Evolutionary conservation across 2,329 filamentous ascomycete species (phyloP), one percentile per base, ranked within the genome.

Genomic region (Emmonsiellopsis sp.): DNA sequence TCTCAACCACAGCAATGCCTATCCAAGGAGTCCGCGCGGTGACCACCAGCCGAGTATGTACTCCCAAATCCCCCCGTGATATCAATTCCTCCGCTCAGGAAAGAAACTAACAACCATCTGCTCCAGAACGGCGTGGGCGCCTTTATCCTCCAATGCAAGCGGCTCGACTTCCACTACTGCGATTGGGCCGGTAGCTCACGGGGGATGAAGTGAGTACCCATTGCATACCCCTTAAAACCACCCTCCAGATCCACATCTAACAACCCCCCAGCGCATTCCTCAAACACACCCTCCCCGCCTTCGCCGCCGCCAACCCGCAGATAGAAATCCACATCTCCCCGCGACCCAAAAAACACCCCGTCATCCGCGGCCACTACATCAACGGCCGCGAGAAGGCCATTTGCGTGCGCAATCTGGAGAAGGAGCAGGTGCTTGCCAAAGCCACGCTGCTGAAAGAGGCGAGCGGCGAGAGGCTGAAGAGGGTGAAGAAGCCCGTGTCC

Each of bases 121-220:
- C 53, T 52, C 5, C 64, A 97, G 91, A 97, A 98, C 77, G 93
- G 93, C 79, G 80, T 97, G 62, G 92, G 92, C 65, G 88, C 91
- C 69, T 97, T 97, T 77, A 88, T 98, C 72, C 82, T 96, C 55
- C 92, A 95, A 77, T 98, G 93, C 83, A 95, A 89, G 78, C 87
- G 86, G 68, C 78, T 98, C 70, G 88, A 95, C 71, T 88, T 98
- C 67, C 88, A 95, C 76, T 98, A 95, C 77, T 97, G 93, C 77
- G 90, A 97, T 79, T 91, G 87, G 82, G 88, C 87, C 54, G 93
- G 91, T 58, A 95, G 88, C 71, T 97, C 92, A 39, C 83, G 77
- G 65, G 93, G 93, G 67, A 96, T 97, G 90, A 93, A 95, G 88
- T 93, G 78, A 58, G 80, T 67, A 31, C 21, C 42, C 5, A 39